Conservation (phyloP, 306 rosid species). For the Glycyrrhiza uralensis region DNA sequence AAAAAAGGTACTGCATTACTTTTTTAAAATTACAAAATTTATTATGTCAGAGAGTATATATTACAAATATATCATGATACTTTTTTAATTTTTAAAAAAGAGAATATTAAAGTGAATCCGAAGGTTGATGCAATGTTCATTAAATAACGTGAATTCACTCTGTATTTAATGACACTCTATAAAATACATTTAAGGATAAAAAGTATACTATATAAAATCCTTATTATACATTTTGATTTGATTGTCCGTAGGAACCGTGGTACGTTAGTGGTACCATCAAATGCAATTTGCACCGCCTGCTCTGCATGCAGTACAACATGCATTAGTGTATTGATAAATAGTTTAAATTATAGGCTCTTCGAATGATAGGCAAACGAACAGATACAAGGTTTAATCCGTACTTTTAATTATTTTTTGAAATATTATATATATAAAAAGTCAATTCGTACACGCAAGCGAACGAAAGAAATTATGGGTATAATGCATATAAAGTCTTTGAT, state of each 20-base stretch:
- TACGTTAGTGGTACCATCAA: conserved; percentile 35
- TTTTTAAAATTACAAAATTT: too few relatives aligned
- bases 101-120: too few relatives aligned
- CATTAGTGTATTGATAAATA: neutral
- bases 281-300: neutral
- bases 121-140: neutral
- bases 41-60: too few relatives aligned
- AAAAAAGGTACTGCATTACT: too few relatives aligned
- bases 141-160: neutral
- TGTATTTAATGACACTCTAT: neutral
- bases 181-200: neutral
- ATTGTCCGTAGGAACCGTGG: conserved; percentile 32
- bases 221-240: neutral
- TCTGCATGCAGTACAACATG: neutral
- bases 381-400: neutral
- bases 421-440: neutral
- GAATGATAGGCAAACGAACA: neutral
- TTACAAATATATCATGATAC: too few relatives aligned
- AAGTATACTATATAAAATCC: neutral
- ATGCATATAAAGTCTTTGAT: neutral
- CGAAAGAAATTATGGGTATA: neutral
- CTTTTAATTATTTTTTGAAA: neutral
- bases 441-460: conserved; percentile 23
- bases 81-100: too few relatives aligned
- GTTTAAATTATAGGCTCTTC: neutral